These are phyloP conservation scores for Talaromyces sp. DNA, from an alignment of 2,329 filamentous ascomycete genomes.

Conservation along the genomic window DNA sequence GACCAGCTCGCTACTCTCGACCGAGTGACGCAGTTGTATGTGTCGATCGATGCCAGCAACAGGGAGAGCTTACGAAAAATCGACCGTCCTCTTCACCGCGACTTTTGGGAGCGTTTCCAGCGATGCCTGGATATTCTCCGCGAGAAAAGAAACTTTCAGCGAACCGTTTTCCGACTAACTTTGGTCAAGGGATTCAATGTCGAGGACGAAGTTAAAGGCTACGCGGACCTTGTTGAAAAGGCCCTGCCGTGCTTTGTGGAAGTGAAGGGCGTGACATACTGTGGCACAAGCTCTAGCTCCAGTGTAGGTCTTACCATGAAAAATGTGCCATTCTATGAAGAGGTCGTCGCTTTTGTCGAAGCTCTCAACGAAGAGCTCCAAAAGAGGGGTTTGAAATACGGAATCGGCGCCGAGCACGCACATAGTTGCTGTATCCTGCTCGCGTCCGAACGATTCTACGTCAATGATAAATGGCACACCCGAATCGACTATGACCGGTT, in stretches of 20 bases:
- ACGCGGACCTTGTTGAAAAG: conserved; percentile 80
- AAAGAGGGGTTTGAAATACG: conserved; percentile 70
- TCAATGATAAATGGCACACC: conserved; percentile 80
- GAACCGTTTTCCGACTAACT: conserved; percentile 90
- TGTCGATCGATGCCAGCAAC: conserved; percentile 92
- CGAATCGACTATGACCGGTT: conserved; percentile 86
- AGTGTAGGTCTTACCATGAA: conserved; percentile 90
- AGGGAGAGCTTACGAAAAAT: conserved; percentile 81
- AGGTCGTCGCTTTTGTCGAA: conserved; percentile 76
- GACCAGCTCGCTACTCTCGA: conserved; percentile 77
- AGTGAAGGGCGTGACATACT: conserved; percentile 95
- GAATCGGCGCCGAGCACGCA: conserved; percentile 89
- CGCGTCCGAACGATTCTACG: conserved; percentile 73
- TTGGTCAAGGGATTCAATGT: conserved; percentile 98
- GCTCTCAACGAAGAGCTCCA: conserved; percentile 66
- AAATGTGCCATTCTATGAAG: conserved; percentile 93
- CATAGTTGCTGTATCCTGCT: conserved; percentile 91
- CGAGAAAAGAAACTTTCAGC: conserved; percentile 75
- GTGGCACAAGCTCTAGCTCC: conserved; percentile 79
- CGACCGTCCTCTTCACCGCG: conserved; percentile 84
- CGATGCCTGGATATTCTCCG: conserved; percentile 84
- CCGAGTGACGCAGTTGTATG: conserved; percentile 91
- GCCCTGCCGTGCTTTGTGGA: conserved; percentile 89
- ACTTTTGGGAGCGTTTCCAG: conserved; percentile 96
- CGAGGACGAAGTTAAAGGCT: conserved; percentile 85